These are phyloP conservation scores for Oenanthe sinensis DNA, from an alignment of 129 eudicot species.

Conservation along the genomic window DNA sequence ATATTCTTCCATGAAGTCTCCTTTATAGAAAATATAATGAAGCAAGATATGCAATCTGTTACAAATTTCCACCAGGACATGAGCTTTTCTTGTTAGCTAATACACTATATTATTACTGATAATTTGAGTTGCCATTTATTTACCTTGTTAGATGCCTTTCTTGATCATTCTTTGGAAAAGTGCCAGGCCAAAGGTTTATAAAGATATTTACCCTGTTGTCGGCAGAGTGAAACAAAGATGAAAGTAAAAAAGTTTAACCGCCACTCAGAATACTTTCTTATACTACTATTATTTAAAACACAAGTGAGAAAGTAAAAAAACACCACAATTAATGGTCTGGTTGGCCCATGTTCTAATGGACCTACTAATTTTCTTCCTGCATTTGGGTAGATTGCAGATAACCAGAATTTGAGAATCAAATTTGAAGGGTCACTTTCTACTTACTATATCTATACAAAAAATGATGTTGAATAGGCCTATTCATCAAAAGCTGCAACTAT, in stretches of 20 bases:
- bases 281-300: not conserved
- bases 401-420: slow-evolving; percentile 9
- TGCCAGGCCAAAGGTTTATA: not conserved
- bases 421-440: slow-evolving; percentile 17
- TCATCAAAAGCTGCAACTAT: slow-evolving; percentile 7
- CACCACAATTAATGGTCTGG: not conserved
- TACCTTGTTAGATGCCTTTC: not conserved
- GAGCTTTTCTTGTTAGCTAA: not conserved
- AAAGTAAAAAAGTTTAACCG: not conserved
- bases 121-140: not conserved
- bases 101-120: not conserved
- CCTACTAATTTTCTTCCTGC: not conserved
- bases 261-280: not conserved
- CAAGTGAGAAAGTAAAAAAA: not conserved
- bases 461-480: slow-evolving; percentile 1
- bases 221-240: not conserved
- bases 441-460: not conserved
- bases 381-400: not conserved
- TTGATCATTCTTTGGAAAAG: not conserved
- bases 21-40: not conserved
- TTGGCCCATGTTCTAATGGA: not conserved
- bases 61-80: not conserved
- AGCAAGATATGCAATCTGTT: not conserved
- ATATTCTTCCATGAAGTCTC: not conserved
- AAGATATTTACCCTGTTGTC: not conserved